phyloP scores from a whole-genome alignment of 2,329 filamentous ascomycete genomes.

The Verticillium dahliae region DNA sequence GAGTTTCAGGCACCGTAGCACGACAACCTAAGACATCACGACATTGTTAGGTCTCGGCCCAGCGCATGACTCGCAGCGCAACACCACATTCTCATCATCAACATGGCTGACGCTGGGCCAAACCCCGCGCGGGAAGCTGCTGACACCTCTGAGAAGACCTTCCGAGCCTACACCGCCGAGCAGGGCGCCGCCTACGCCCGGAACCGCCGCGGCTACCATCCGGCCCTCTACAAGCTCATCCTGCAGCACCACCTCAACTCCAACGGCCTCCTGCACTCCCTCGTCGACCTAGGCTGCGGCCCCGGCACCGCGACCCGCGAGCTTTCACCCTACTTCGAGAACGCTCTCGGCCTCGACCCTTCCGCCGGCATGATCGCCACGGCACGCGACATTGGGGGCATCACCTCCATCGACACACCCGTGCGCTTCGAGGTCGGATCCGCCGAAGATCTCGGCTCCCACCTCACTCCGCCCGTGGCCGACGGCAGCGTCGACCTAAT shows the following conservation, averaged over 20 bases:
- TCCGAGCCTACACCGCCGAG: constrained; percentile 33
- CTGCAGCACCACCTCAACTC: constrained; percentile 37
- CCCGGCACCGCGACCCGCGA: constrained; percentile 42
- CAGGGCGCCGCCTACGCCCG: constrained; percentile 38
- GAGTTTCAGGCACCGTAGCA: too few relatives aligned
- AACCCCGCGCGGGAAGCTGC: background rate
- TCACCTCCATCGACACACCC: constrained; percentile 16
- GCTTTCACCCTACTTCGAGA: constrained; percentile 37
- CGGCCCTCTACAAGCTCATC: constrained; percentile 38
- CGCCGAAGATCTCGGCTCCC: constrained; percentile 34
- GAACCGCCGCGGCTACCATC: constrained; percentile 33
- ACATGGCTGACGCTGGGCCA: background rate
- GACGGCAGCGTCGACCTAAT: constrained; percentile 39
- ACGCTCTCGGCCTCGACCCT: constrained; percentile 43
- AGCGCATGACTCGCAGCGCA: background rate
- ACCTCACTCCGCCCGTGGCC: constrained; percentile 18
- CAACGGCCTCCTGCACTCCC: constrained; percentile 31
- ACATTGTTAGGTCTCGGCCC: background rate
- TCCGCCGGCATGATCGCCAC: constrained; percentile 45
- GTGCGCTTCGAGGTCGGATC: constrained; percentile 34
- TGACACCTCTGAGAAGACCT: constrained; percentile 24
- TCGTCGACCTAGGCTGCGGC: constrained; percentile 52
- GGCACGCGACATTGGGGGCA: constrained; percentile 27
- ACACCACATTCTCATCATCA: background rate
- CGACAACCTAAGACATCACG: background rate